phyloP scores from a whole-genome alignment of 306 rosid species.

The Sesbania bispinosa region DNA sequence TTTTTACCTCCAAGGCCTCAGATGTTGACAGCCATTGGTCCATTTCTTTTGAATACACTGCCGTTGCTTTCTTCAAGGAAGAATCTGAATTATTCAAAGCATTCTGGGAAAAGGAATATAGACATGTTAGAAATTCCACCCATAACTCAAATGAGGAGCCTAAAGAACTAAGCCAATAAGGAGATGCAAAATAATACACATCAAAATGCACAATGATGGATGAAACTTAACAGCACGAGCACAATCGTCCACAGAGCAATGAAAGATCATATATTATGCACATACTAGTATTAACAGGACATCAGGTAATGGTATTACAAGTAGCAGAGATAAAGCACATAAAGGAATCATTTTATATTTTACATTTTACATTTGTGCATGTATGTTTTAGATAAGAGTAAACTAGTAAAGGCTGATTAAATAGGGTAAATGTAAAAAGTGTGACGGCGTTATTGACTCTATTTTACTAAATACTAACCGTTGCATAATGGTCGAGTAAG shows the following conservation, averaged over 20 bases:
- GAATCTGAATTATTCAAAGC: constrained; percentile 53
- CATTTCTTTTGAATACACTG: constrained; percentile 42
- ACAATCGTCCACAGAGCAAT: neutral
- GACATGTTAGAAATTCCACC: constrained; percentile 12
- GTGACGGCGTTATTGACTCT: neutral
- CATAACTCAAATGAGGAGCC: constrained; percentile 8
- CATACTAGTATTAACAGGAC: constrained; percentile 2
- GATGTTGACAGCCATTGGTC: constrained; percentile 57
- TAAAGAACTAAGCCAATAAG: constrained; percentile 9
- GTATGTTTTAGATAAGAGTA: neutral
- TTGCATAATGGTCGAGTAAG: constrained; percentile 49
- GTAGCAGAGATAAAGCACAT: neutral
- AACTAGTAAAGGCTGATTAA: neutral
- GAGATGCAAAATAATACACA: neutral
- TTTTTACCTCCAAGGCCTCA: constrained; percentile 67
- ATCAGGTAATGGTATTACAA: neutral
- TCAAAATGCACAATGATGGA: neutral
- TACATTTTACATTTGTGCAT: neutral
- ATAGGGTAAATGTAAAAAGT: neutral
- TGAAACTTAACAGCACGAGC: constrained; percentile 1
- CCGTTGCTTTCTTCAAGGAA: constrained; percentile 46
- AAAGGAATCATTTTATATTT: neutral
- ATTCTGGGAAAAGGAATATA: constrained; percentile 41
- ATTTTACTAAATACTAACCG: constrained; percentile 33
- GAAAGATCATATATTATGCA: neutral